Conservation (phyloP, 2,329 filamentous ascomycete species). For the Calycina marina region DNA sequence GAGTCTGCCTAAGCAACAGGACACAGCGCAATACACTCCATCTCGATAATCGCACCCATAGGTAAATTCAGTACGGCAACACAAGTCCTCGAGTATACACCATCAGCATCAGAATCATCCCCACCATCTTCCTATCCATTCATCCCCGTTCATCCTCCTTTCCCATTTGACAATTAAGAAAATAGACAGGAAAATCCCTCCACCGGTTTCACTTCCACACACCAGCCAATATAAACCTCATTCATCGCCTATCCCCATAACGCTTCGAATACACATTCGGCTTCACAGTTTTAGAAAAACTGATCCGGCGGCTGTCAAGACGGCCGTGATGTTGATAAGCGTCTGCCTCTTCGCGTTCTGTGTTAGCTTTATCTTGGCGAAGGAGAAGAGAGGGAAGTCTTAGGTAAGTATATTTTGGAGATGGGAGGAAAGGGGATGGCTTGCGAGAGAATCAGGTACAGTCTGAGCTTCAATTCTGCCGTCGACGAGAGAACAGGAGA, state of each 20-base stretch:
- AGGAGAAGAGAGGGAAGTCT: background rate
- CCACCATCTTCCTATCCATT: background rate
- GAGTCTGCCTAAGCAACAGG: background rate
- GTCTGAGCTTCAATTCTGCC: constrained; percentile 54
- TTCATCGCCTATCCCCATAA: constrained; percentile 66
- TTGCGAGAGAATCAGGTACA: constrained; percentile 18
- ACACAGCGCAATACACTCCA: constrained; percentile 5
- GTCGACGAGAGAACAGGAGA: constrained; percentile 41
- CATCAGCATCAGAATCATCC: constrained; percentile 1
- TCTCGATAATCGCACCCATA: constrained; percentile 6
- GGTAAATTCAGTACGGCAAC: constrained; percentile 5
- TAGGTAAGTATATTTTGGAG: background rate
- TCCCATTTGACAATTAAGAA: background rate
- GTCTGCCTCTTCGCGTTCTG: constrained; percentile 1
- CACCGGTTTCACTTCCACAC: constrained; percentile 33
- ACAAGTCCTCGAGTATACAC: constrained; percentile 4
- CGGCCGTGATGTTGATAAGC: constrained; percentile 43
- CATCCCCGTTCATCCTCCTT: background rate
- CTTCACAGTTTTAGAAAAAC: constrained; percentile 54
- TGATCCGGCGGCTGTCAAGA: constrained; percentile 54
- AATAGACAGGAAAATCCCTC: background rate
- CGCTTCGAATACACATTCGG: constrained; percentile 58
- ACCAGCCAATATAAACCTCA: constrained; percentile 56
- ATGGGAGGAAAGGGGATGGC: constrained; percentile 1
- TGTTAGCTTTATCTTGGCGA: background rate